These are phyloP conservation scores for Fulvia fulva DNA, from an alignment of 2,329 filamentous ascomycete genomes.

Conservation along the genomic window DNA sequence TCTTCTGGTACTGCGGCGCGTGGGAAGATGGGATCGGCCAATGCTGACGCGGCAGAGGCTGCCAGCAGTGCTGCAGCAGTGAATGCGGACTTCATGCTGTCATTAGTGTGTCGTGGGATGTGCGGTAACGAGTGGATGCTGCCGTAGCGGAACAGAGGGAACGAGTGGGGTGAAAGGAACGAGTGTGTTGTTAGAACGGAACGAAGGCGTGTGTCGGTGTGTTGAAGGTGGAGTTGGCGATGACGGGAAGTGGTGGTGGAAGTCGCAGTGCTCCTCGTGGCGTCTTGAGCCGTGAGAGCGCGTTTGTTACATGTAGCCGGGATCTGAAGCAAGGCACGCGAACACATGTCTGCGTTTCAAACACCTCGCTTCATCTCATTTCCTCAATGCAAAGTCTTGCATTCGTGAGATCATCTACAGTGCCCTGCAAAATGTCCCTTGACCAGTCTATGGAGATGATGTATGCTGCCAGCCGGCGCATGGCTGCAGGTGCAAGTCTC, in stretches of 20 bases:
- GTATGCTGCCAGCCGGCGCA: not conserved
- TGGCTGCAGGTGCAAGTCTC: not conserved
- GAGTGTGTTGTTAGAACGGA: not conserved
- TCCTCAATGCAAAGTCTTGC: not conserved
- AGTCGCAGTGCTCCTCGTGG: not conserved
- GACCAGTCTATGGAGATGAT: not conserved
- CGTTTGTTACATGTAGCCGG: not conserved
- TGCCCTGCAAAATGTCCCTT: not conserved
- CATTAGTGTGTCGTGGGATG: not conserved
- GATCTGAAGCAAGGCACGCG: not conserved
- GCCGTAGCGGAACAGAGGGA: slow-evolving; percentile 3
- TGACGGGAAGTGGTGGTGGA: not conserved
- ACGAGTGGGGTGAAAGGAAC: slow-evolving; percentile 2
- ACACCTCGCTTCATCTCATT: not conserved
- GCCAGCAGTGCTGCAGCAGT: not conserved
- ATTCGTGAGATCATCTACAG: not conserved
- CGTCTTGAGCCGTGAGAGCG: not conserved
- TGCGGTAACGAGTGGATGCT: slow-evolving; percentile 2
- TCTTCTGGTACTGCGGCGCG: not conserved
- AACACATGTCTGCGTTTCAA: not conserved
- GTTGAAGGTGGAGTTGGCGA: not conserved
- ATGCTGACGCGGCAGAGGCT: not conserved
- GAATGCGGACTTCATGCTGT: slow-evolving; percentile 8
- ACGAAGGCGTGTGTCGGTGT: not conserved
- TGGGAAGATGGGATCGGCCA: not conserved